Evolutionary conservation across 2,329 filamentous ascomycete genomes (phyloP).

Genomic region (Cylindrodendrum hubeiense): DNA sequence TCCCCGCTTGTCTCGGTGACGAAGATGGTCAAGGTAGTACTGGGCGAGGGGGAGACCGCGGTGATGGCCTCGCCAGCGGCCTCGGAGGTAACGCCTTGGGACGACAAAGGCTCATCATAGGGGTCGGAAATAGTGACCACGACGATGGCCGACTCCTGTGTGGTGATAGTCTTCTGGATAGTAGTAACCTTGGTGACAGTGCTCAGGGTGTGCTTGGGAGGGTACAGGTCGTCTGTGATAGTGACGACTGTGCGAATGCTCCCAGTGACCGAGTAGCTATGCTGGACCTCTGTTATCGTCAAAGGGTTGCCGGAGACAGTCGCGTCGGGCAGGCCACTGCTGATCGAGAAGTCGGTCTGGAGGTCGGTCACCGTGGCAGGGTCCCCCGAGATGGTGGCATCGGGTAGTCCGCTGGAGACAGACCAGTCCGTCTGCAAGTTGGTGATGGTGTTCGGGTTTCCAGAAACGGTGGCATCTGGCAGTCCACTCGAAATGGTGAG

Average conservation of each 20-base stretch:
- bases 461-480: slow-evolving; percentile 49
- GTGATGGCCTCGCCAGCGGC: slow-evolving; percentile 42
- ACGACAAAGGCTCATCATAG: slow-evolving; percentile 1
- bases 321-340: slow-evolving; percentile 46
- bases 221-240: slow-evolving; percentile 47
- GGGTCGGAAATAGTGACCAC: slow-evolving; percentile 43
- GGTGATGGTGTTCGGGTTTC: slow-evolving; percentile 48
- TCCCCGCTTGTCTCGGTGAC: slow-evolving; percentile 48
- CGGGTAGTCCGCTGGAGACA: slow-evolving; percentile 33
- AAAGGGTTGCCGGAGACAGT: slow-evolving; percentile 48
- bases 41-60: slow-evolving; percentile 35
- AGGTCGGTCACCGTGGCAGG: slow-evolving; percentile 47
- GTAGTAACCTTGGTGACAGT: slow-evolving; percentile 45
- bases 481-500: slow-evolving; percentile 43
- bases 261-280: slow-evolving; percentile 33
- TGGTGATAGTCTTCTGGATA: slow-evolving; percentile 42
- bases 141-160: slow-evolving; percentile 33
- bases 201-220: slow-evolving; percentile 30
- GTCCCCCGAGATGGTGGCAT: slow-evolving; percentile 40
- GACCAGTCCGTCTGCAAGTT: slow-evolving; percentile 42
- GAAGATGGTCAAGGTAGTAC: slow-evolving; percentile 47
- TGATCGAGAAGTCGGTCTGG: slow-evolving; percentile 43
- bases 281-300: slow-evolving; percentile 45
- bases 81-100: slow-evolving; percentile 2
- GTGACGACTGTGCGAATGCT: slow-evolving; percentile 43